These are phyloP conservation scores for Fraxinus sp. DNA, from an alignment of 305 asterid species.

Conservation along the genomic window DNA sequence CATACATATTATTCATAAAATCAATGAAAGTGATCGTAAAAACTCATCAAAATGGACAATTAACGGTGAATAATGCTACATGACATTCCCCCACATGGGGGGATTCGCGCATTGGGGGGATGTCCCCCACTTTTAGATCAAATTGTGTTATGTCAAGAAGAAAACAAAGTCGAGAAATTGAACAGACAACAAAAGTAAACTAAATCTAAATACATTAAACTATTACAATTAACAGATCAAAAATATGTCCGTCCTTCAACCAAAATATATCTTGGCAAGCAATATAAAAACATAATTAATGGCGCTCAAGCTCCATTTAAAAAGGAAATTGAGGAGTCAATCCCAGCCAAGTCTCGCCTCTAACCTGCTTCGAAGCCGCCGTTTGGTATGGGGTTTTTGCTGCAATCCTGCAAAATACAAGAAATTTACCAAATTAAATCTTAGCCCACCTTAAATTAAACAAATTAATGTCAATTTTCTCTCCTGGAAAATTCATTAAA, in stretches of 20 bases:
- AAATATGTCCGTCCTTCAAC: background rate
- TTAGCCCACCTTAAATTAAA: background rate
- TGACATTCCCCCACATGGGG: no score
- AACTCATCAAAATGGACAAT: no score
- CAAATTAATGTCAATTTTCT: background rate
- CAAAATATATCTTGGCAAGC: background rate
- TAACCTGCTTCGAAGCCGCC: slow-evolving; percentile 26
- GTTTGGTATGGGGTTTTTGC: slow-evolving; percentile 51
- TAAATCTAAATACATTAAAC: background rate
- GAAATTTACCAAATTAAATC: background rate
- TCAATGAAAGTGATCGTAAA: no score
- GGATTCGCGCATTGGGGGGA: no score
- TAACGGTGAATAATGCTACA: no score
- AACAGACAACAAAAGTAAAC: background rate
- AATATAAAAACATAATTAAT: background rate
- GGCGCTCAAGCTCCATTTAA: slow-evolving; percentile 36
- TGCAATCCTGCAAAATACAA: slow-evolving; percentile 39
- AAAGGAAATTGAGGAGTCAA: slow-evolving; percentile 35
- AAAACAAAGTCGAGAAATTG: background rate
- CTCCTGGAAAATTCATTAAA: background rate
- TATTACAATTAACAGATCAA: background rate
- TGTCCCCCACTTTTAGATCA: no score
- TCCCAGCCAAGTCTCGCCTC: slow-evolving; percentile 53
- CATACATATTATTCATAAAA: no score
- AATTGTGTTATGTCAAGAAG: no score